Conservation (phyloP, 306 rosid genomes). For the Adenanthera pavonina region DNA sequence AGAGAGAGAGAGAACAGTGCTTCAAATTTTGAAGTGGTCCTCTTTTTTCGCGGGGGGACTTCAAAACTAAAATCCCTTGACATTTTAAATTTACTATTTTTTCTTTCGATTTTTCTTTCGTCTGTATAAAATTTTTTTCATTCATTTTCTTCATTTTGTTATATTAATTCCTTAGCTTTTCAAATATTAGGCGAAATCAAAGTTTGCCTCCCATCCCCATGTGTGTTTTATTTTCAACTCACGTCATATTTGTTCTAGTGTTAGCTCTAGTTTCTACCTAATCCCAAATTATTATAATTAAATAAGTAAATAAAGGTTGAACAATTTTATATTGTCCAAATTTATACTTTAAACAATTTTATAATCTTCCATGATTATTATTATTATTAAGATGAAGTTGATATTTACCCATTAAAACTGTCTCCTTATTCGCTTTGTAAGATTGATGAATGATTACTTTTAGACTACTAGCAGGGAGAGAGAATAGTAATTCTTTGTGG, state of each 20-base stretch:
- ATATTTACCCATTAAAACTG: background rate
- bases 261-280: background rate
- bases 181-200: background rate
- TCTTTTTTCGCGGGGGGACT: constrained; percentile 44
- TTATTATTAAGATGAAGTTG: no score
- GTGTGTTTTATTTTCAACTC: background rate
- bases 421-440: background rate
- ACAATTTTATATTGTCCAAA: background rate
- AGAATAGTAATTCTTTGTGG: no score
- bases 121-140: no score
- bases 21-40: constrained; percentile 69
- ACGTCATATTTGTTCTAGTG: background rate
- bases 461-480: no score
- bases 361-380: no score
- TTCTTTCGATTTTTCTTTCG: background rate
- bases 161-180: background rate
- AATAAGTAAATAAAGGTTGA: background rate
- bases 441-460: no score
- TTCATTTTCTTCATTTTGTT: no score
- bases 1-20: constrained; percentile 38
- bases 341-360: background rate
- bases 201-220: background rate
- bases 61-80: background rate
- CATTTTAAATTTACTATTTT: constrained; percentile 6
- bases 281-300: background rate